These are phyloP conservation scores for Asclepias syriaca DNA, from an alignment of 257 asterid species.

Conservation along the genomic window DNA sequence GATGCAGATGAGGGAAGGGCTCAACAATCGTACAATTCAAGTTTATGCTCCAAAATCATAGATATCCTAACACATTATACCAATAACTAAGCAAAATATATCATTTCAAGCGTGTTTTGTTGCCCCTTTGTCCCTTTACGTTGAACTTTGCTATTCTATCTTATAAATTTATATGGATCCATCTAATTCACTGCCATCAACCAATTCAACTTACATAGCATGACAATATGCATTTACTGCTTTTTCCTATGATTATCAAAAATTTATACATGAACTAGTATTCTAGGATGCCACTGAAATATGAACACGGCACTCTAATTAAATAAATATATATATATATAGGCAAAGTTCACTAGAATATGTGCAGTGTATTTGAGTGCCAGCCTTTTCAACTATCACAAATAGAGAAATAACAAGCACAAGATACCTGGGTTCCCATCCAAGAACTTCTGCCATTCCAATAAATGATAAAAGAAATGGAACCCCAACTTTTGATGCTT, in stretches of 20 bases:
- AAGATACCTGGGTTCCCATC: slow-evolving; percentile 87
- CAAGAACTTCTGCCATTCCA: slow-evolving; percentile 94
- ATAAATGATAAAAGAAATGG: slow-evolving; percentile 79
- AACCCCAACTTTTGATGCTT: slow-evolving; percentile 72
- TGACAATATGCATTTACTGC: not conserved
- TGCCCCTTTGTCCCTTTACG: not conserved
- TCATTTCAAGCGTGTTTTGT: not conserved
- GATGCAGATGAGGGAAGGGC: too few species aligned
- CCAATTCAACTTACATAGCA: too few species aligned
- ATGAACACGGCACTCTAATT: not conserved
- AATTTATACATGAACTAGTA: not conserved
- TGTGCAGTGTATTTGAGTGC: not conserved
- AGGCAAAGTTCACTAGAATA: not conserved
- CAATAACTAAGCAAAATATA: too few species aligned
- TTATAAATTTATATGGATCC: not conserved
- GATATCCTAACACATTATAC: too few species aligned
- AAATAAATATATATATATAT: not conserved
- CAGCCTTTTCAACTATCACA: not conserved
- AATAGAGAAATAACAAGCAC: slow-evolving; percentile 15
- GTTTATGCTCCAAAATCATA: not conserved
- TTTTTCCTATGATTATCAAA: not conserved
- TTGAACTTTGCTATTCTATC: not conserved
- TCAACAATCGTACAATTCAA: not conserved
- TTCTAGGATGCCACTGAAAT: not conserved
- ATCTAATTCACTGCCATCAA: not conserved